Evolutionary conservation across 2,329 filamentous ascomycete genomes (phyloP).

Genomic region (Aspergillus arachidicola): DNA sequence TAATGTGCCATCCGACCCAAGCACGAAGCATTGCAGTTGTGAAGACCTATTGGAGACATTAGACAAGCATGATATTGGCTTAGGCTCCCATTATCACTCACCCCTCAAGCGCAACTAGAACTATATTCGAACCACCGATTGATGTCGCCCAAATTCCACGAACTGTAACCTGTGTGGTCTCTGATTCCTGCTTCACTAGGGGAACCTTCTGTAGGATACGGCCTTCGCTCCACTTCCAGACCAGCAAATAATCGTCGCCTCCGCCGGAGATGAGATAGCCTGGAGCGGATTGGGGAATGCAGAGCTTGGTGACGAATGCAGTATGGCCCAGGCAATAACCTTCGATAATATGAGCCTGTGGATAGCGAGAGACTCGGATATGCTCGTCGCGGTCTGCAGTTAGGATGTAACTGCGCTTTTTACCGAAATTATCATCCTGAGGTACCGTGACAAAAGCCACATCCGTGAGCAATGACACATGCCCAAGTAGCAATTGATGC

Average conservation of each 20-base stretch:
- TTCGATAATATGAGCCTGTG: constrained; percentile 87
- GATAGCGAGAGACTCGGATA: constrained; percentile 82
- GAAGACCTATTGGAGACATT: constrained; percentile 60
- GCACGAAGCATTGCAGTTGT: constrained; percentile 68
- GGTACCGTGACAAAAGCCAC: constrained; percentile 59
- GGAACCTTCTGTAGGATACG: constrained; percentile 35
- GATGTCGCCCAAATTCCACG: constrained; percentile 53
- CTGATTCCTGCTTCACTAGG: constrained; percentile 24
- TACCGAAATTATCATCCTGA: constrained; percentile 45
- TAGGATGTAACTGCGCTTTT: constrained; percentile 61
- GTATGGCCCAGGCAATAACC: constrained; percentile 85
- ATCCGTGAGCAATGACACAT: constrained; percentile 92
- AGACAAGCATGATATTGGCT: constrained; percentile 11
- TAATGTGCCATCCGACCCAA: constrained; percentile 55
- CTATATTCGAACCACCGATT: constrained; percentile 27
- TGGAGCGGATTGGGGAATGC: constrained; percentile 59
- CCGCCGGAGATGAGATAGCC: constrained; percentile 81
- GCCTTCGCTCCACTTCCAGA: constrained; percentile 76
- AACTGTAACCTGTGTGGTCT: constrained; percentile 45
- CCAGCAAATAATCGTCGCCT: constrained; percentile 74
- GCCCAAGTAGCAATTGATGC: constrained; percentile 78
- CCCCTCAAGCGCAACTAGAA: constrained; percentile 62
- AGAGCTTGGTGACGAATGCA: constrained; percentile 79
- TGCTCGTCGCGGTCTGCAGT: constrained; percentile 77
- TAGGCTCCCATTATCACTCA: constrained; percentile 38